These are phyloP conservation scores for Dioszegia hungarica DNA, from an alignment of 768 basidiomycete species.

Conservation along the genomic window DNA sequence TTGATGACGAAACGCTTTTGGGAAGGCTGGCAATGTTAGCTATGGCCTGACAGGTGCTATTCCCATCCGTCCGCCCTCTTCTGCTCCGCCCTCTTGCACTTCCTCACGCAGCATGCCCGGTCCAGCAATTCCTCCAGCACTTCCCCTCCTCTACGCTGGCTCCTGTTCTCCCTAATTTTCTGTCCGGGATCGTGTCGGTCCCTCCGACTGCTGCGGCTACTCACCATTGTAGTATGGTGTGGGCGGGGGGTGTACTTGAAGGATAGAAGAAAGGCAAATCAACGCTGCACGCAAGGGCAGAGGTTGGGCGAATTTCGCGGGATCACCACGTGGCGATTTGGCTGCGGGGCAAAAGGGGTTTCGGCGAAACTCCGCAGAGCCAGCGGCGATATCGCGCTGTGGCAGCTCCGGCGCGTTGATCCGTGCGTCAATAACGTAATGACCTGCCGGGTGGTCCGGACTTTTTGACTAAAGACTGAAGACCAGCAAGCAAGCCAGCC, in stretches of 20 bases:
- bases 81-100: not conserved
- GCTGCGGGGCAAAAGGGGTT: not conserved
- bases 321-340: not conserved
- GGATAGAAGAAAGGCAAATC: not conserved
- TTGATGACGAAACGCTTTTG: constrained; percentile 98
- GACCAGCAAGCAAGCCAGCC: no score
- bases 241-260: not conserved
- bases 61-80: not conserved
- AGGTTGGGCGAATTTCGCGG: constrained; percentile 2
- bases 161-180: no score
- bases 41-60: no score
- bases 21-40: constrained; percentile 65
- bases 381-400: not conserved
- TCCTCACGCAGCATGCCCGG: no score
- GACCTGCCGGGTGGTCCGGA: not conserved
- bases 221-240: constrained; percentile 6
- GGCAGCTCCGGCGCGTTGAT: no score
- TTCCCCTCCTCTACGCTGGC: not conserved
- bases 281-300: not conserved
- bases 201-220: no score
- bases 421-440: not conserved
- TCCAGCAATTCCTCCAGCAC: no score
- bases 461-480: not conserved
- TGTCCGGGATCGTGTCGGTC: no score
- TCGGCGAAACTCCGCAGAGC: not conserved